These are phyloP conservation scores for Spinacia oleracea DNA, from an alignment of 179 eudicot species.

Conservation along the genomic window DNA sequence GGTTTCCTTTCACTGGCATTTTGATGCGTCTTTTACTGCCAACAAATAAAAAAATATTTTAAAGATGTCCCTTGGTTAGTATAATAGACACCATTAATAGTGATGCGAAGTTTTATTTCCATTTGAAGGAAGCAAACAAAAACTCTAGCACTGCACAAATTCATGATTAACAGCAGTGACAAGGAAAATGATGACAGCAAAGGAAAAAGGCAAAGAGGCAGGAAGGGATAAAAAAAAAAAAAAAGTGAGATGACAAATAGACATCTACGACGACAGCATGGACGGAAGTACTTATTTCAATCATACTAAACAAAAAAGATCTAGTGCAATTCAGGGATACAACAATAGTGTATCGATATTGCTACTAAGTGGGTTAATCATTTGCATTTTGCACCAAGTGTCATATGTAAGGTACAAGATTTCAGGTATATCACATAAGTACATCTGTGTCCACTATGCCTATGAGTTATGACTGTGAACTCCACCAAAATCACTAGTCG, in stretches of 20 bases:
- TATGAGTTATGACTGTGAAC: neutral
- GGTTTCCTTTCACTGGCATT: slow-evolving; percentile 80
- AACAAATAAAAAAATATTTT: neutral
- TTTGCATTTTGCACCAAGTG: neutral
- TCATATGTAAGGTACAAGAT: neutral
- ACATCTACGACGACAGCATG: neutral
- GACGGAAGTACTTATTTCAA: neutral
- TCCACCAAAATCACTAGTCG: neutral
- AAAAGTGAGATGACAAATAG: neutral
- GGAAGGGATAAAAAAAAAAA: neutral
- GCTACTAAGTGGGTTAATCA: neutral
- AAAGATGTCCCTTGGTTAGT: neutral
- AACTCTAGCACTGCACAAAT: neutral
- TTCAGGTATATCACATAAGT: neutral
- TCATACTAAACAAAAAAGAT: neutral
- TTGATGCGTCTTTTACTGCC: slow-evolving; percentile 72
- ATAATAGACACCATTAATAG: neutral
- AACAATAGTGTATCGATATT: neutral
- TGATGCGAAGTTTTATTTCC: neutral
- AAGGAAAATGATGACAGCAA: neutral
- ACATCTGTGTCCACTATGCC: neutral
- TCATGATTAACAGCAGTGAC: neutral
- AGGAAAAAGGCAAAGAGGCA: neutral
- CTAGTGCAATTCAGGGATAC: neutral
- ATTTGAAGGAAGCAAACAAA: neutral